phyloP scores from a whole-genome alignment of 768 basidiomycete species.

The Paxillus involutus region DNA sequence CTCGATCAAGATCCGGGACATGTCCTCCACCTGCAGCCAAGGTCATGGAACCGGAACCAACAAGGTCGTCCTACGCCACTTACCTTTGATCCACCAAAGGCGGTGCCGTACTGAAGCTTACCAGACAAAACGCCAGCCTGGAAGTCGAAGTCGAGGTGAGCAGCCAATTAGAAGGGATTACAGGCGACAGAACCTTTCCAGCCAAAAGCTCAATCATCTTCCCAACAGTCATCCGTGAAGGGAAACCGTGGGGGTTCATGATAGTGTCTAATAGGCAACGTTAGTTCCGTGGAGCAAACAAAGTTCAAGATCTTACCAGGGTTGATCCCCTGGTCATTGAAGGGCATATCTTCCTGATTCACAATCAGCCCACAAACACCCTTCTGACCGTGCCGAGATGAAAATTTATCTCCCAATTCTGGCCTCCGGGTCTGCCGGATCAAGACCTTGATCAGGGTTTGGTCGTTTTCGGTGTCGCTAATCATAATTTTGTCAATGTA shows the following conservation, averaged over 20 bases:
- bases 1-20: conserved; percentile 94
- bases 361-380: conserved; percentile 99
- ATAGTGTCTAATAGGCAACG: conserved; percentile 73
- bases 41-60: conserved; percentile 8
- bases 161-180: background rate
- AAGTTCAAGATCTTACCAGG: conserved; percentile 58
- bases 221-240: conserved; percentile 98
- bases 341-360: conserved; percentile 98
- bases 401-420: conserved; percentile 98
- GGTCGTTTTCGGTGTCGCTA: conserved; percentile 95
- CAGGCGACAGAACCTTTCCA: conserved; percentile 67
- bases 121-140: conserved; percentile 91
- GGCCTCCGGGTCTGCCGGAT: conserved; percentile 96
- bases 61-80: background rate
- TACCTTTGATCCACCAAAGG: conserved; percentile 97
- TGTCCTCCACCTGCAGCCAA: conserved; percentile 80
- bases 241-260: conserved; percentile 99
- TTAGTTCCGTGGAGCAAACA: conserved; percentile 11
- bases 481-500: conserved; percentile 98
- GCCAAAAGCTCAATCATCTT: conserved; percentile 99
- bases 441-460: conserved; percentile 94
- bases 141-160: background rate
- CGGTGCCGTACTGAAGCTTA: conserved; percentile 90
- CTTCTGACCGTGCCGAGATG: conserved; percentile 96
- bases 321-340: conserved; percentile 95